phyloP scores from a whole-genome alignment of 331 rosid genomes.

The Ulmus americana region DNA sequence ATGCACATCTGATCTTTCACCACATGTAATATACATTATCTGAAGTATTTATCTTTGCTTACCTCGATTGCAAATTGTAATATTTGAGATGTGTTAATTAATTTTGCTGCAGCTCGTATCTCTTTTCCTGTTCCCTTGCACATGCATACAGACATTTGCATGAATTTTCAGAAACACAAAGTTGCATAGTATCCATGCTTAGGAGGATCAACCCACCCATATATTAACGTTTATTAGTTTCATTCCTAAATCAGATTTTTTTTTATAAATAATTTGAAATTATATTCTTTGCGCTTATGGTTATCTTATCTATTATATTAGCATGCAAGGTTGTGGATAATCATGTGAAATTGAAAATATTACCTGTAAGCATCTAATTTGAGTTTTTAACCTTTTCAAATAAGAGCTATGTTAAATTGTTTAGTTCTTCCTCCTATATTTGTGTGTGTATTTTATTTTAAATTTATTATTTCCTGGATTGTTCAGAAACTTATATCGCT shows the following conservation, averaged over 20 bases:
- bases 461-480: constrained; percentile 9
- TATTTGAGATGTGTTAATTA: background rate
- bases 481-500: constrained; percentile 32
- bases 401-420: background rate
- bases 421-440: constrained; percentile 7
- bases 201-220: no score
- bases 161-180: background rate
- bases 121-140: background rate
- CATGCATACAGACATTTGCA: background rate
- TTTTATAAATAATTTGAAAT: background rate
- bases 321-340: background rate
- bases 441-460: background rate
- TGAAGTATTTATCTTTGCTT: constrained; percentile 21
- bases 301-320: background rate
- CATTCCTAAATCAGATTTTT: no score
- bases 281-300: background rate
- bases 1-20: constrained; percentile 65
- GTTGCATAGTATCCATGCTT: no score
- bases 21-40: constrained; percentile 50
- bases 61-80: background rate
- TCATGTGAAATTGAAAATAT: no score
- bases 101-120: background rate
- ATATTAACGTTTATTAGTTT: no score
- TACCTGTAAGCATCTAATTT: background rate
- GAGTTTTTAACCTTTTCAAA: background rate